Conservation (phyloP, 2,329 filamentous ascomycete genomes). For the Tolypocladium pustulatum region DNA sequence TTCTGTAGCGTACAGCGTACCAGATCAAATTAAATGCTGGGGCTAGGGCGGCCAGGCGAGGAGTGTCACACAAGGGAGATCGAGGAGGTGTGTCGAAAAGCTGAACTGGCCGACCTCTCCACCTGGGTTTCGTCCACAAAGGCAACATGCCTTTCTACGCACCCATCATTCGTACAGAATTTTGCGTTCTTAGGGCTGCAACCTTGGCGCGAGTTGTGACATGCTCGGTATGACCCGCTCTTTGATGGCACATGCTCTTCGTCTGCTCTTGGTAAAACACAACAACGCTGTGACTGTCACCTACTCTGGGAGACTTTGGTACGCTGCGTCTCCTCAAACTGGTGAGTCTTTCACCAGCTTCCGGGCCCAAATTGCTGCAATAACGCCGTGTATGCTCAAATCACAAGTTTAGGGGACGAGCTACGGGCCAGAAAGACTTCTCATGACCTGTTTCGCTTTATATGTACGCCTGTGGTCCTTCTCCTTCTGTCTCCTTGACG, state of each 20-base stretch:
- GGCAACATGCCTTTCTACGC: too few species aligned
- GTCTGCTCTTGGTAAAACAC: not conserved
- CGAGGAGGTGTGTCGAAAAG: too few species aligned
- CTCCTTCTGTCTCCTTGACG: constrained; percentile 48
- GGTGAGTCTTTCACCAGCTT: too few species aligned
- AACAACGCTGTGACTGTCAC: not conserved
- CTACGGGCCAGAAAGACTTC: not conserved
- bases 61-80: too few species aligned
- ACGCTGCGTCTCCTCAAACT: not conserved
- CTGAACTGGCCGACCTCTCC: too few species aligned
- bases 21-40: too few species aligned
- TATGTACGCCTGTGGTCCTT: not conserved
- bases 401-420: not conserved
- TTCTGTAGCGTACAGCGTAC: too few species aligned
- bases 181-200: not conserved
- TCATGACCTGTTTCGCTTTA: not conserved
- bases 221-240: not conserved
- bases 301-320: not conserved
- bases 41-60: too few species aligned
- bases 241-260: not conserved
- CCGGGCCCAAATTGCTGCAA: not conserved
- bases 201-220: not conserved
- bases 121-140: not conserved
- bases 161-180: too few species aligned
- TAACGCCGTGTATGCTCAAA: not conserved